A percentile compares a stretch with the other conserved stretches of the same genome.
Evolutionary conservation across 2,329 filamentous ascomycete genomes (phyloP).

Genomic region (Ascochyta clinopodiicola): DNA sequence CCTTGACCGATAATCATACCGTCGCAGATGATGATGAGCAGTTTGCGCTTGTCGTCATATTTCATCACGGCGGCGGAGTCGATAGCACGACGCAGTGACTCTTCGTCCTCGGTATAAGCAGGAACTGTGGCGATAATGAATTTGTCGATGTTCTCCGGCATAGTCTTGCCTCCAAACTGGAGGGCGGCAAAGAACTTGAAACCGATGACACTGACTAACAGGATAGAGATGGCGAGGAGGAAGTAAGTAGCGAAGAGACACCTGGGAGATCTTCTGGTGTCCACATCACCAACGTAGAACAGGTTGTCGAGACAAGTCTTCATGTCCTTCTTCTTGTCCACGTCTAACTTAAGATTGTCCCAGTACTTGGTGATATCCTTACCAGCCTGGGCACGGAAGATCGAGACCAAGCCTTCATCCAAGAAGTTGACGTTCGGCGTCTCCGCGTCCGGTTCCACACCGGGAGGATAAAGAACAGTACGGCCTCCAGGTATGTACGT

Average conservation of each 20-base stretch:
- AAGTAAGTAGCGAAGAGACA: constrained; percentile 92
- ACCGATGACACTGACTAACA: constrained; percentile 80
- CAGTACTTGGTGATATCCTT: constrained; percentile 84
- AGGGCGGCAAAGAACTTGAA: constrained; percentile 98
- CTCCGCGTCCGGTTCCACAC: constrained; percentile 55
- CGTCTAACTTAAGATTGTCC: constrained; percentile 70
- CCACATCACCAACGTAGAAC: constrained; percentile 90
- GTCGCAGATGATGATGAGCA: constrained; percentile 90
- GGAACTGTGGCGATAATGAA: constrained; percentile 98
- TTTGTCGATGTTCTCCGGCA: constrained; percentile 96
- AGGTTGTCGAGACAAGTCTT: constrained; percentile 87
- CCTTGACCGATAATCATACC: constrained; percentile 99
- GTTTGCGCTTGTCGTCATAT: constrained; percentile 98
- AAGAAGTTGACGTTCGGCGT: constrained; percentile 75
- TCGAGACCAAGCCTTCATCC: constrained; percentile 71
- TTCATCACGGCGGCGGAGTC: constrained; percentile 94
- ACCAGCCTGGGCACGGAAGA: constrained; percentile 80
- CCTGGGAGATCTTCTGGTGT: constrained; percentile 83
- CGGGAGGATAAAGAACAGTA: constrained; percentile 60
- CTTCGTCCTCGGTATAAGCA: constrained; percentile 97
- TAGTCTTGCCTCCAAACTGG: constrained; percentile 88
- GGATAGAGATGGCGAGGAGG: constrained; percentile 79
- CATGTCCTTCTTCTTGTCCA: constrained; percentile 70
- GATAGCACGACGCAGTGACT: constrained; percentile 93
- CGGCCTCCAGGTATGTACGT: constrained; percentile 81